Evolutionary conservation across 169 alveolate species (phyloP).

Genomic region (Plasmodium malariae): DNA sequence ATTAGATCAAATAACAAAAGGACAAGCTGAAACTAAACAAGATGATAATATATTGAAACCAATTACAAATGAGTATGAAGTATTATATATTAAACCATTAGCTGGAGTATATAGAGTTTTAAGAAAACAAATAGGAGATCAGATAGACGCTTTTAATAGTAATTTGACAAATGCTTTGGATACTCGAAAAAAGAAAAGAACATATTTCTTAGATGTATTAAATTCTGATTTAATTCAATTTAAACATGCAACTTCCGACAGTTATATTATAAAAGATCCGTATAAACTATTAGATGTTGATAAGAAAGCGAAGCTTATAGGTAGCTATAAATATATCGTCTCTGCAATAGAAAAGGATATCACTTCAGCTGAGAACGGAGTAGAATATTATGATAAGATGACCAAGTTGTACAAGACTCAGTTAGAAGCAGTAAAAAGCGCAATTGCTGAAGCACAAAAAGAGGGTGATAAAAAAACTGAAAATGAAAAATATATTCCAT

Average conservation of each 20-base stretch:
- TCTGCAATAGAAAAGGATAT: slow-evolving; percentile 15
- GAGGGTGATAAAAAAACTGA: not conserved
- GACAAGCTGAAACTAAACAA: slow-evolving; percentile 3
- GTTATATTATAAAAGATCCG: slow-evolving; percentile 44
- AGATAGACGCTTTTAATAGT: not conserved
- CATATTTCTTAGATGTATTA: slow-evolving; percentile 7
- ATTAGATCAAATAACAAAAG: slow-evolving; percentile 4
- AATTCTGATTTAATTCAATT: slow-evolving; percentile 25
- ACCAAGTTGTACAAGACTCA: not conserved
- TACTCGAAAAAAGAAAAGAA: slow-evolving; percentile 28
- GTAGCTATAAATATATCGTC: slow-evolving; percentile 10
- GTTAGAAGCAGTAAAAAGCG: not conserved
- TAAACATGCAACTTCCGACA: slow-evolving; percentile 10
- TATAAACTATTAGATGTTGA: slow-evolving; percentile 35
- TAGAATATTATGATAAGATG: slow-evolving; percentile 14
- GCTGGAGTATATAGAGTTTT: slow-evolving; percentile 27
- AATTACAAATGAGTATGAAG: not conserved
- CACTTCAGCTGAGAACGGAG: not conserved
- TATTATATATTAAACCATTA: slow-evolving; percentile 20
- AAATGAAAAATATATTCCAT: slow-evolving; percentile 19
- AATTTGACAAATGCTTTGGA: slow-evolving; percentile 13
- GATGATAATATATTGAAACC: not conserved
- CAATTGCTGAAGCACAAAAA: not conserved
- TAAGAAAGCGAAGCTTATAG: slow-evolving; percentile 16
- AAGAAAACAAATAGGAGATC: slow-evolving; percentile 20